Evolutionary conservation across 1,284 basidiomycete genomes (phyloP), one percentile per base, ranked within the genome.

Genomic region (Ceratobasidium sp.): DNA sequence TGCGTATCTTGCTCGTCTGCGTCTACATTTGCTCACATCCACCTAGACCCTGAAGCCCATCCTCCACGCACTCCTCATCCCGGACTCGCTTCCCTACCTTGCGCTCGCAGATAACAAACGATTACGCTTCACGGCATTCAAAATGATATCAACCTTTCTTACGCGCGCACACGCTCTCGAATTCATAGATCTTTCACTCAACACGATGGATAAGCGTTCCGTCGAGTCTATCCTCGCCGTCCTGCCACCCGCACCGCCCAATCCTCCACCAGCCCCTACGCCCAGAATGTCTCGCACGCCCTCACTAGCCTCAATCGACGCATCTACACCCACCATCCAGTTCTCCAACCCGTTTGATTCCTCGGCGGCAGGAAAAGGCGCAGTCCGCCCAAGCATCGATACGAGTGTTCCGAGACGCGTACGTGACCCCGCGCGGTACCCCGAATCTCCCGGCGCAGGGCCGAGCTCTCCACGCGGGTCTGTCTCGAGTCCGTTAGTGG

Each of bases 161-260:
- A 11, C 30, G 18, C 73, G 94, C 91, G 89, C 95, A 1, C 88
- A 87, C 76, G 87, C 83, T 59, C 82, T 98, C 13, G 89, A 87
- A 74, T 97, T 95, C 78, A 81, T 98, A 41, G 96, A 99, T 79
- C 81, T 99, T 28, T 96, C 95, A 0, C 94, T 95, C 75, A 98
- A 94, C 76, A 81, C 84, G 1, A 83, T 98, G 76, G 96, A 98
- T 80, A 93, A 93, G 79, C 91, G 89, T 78, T 86, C 91, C 0
- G 84, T 95, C 23, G 95, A 98, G 74, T 92, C 91, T 75, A 86
- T 98, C 47, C 89, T 93, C 0, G 87, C 87, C 43, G 90, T 92
- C 0, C 83, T 96, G 13, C 78, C 85, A 13, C 80, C 82, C 16
- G 86, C 88, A 6, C 87, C 87, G 77, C 77, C 76, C 32, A 26